phyloP scores from a whole-genome alignment of 768 basidiomycete species.

The Pleurotus cornucopiae region DNA sequence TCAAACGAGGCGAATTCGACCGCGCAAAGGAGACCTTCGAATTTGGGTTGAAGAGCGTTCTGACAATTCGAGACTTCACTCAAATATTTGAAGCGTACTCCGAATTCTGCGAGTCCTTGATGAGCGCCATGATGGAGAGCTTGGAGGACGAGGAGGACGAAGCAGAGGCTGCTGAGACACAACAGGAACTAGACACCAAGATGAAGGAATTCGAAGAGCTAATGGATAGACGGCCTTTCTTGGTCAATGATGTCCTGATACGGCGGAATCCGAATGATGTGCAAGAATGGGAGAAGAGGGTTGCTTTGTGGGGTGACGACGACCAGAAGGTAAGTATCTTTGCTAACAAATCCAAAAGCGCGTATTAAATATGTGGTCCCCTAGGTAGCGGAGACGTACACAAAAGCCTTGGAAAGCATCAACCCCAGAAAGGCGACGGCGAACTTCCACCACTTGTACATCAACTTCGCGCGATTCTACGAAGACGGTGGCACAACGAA shows the following conservation, averaged over 20 bases:
- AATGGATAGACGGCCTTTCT: conserved; percentile 92
- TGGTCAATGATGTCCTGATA: conserved; percentile 92
- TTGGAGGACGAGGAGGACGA: conserved; percentile 83
- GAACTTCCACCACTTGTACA: conserved; percentile 83
- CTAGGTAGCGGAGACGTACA: conserved; percentile 92
- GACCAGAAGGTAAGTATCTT: conserved; percentile 75
- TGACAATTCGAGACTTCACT: conserved; percentile 95
- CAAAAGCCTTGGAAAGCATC: conserved; percentile 82
- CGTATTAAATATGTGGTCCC: conserved; percentile 7
- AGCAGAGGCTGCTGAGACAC: conserved; percentile 71
- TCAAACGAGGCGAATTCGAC: conserved; percentile 94
- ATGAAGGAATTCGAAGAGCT: conserved; percentile 94
- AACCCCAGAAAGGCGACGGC: conserved; percentile 86
- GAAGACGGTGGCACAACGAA: conserved; percentile 88
- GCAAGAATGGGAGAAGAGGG: conserved; percentile 98
- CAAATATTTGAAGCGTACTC: conserved; percentile 97
- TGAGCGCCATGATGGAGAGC: conserved; percentile 85
- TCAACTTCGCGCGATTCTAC: conserved; percentile 97
- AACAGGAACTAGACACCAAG: conserved; percentile 77
- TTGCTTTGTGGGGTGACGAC: conserved; percentile 89
- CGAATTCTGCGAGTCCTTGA: conserved; percentile 88
- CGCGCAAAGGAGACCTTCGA: conserved; percentile 87
- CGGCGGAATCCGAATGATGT: conserved; percentile 96
- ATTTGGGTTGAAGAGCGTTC: conserved; percentile 72
- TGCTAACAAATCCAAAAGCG: neutral